Evolutionary conservation across 2,329 filamentous ascomycete genomes (phyloP).

Genomic region (Graphilbum sp.): DNA sequence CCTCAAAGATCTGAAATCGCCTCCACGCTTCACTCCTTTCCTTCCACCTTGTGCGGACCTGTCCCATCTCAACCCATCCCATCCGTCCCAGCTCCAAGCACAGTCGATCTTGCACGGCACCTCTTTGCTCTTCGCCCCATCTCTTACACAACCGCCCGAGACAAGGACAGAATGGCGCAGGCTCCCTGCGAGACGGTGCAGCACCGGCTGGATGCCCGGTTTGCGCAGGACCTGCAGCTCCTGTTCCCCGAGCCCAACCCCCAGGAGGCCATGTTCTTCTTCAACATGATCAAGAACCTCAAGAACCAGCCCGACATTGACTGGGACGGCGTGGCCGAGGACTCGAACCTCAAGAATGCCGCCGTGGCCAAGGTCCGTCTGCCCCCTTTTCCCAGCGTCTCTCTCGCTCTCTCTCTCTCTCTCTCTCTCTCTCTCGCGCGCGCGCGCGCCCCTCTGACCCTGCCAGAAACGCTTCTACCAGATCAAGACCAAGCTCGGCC

Average conservation of each 20-base stretch:
- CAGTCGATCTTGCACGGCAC: no score
- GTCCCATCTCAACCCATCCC: no score
- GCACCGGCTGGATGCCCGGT: neutral
- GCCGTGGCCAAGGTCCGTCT: conserved; percentile 25
- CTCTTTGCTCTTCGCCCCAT: no score
- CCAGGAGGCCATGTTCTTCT: conserved; percentile 26
- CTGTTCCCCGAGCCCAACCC: conserved; percentile 18
- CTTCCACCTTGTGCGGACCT: no score
- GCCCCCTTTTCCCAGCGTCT: neutral
- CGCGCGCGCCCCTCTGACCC: no score
- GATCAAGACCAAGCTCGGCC: conserved; percentile 29
- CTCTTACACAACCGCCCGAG: no score
- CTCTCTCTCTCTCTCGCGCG: neutral
- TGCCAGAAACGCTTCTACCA: conserved; percentile 25
- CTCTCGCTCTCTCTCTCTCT: neutral
- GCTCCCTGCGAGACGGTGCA: no score
- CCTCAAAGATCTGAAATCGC: no score
- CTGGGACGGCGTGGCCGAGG: conserved; percentile 28
- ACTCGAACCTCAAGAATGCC: conserved; percentile 27
- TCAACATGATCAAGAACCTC: conserved; percentile 26
- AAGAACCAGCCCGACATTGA: conserved; percentile 27
- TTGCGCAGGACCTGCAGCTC: no score
- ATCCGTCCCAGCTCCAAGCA: no score
- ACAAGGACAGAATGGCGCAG: no score
- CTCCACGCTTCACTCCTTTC: no score